These are phyloP conservation scores for Neonectria neomacrospora DNA, from an alignment of 2,329 filamentous ascomycete genomes.

Conservation along the genomic window DNA sequence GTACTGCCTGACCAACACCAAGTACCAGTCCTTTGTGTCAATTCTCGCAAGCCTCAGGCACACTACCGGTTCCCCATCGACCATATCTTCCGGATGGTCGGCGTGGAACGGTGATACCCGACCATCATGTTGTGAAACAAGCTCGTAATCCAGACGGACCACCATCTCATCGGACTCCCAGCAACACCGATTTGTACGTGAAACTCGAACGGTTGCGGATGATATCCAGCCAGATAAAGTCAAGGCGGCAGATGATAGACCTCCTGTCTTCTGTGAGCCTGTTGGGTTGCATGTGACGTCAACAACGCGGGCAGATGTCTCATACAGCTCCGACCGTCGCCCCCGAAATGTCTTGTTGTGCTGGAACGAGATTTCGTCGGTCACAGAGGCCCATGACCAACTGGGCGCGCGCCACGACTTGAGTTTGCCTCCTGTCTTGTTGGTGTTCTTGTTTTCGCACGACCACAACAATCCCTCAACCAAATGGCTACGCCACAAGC, in stretches of 20 bases:
- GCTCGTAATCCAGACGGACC: not conserved
- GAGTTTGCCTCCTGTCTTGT: not conserved
- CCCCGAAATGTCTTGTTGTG: not conserved
- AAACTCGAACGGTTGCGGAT: not conserved
- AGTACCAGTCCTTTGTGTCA: conserved; percentile 18
- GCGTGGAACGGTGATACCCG: not conserved
- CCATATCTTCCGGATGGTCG: conserved; percentile 18
- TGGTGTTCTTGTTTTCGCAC: not conserved
- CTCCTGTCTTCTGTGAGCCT: not conserved
- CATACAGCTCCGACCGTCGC: conserved; percentile 2
- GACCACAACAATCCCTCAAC: conserved; percentile 25
- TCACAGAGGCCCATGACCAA: conserved; percentile 29
- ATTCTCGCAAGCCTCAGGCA: conserved; percentile 24
- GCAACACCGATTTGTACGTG: not conserved
- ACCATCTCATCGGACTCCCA: not conserved
- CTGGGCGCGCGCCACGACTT: conserved; percentile 23
- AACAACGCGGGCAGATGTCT: conserved; percentile 9
- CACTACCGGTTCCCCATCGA: conserved; percentile 12
- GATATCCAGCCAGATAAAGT: not conserved
- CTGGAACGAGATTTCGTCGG: conserved; percentile 16
- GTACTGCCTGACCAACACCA: conserved; percentile 7
- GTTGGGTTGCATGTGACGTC: not conserved
- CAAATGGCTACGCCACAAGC: conserved; percentile 19
- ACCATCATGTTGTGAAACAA: not conserved
- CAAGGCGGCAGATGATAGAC: not conserved